Base-by-base conservation (phyloP, 1,284 basidiomycete genomes). In the Ustilago loliicola region DNA sequence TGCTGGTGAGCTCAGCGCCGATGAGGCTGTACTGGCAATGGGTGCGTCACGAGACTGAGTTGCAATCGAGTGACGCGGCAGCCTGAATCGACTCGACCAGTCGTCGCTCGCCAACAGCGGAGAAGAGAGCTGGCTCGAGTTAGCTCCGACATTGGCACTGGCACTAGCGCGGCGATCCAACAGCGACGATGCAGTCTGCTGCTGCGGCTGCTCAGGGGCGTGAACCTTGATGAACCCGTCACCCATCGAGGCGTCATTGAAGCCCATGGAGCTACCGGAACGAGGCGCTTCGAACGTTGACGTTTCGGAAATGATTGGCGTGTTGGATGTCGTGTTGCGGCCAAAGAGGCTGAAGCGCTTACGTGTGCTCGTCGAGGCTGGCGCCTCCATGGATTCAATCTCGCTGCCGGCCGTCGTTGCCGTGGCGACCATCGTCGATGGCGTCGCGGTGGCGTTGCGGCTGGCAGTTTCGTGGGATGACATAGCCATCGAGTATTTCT, bases 341-440 rank as follows among this genome's bases (percentile, higher is more conserved):
- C 66, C 71, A 30, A 73, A 64, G 15, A 73, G 53, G 58, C 71
- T 68, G 58, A 61, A 68, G 38, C 71, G 65, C 27, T 68, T 73
- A 53, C 71, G 71, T 11, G 40, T 48, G 13, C 27, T 50, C 1
- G 53, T 63, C 25, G 34, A 42, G 2, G 52, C 15, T 17, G 42
- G 29, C 11, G 50, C 50, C 2, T 57, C 58, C 13, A 10, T 17
- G 1, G 57, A 15, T 10, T 67, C 61, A 6, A 47, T 15, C 19
- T 63, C 61, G 64, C 45, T 66, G 2, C n/a, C 48, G 25, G 7
- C 17, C n/a, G 25, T 50, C 25, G 48, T 27, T 7, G 42, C n/a
- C 19, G 57, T 15, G 29, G 15, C 25, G 25, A 27, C 48, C 38
- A 29, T 17, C 27, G 48, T 30, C 13, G 54, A 7, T 3, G 50